phyloP scores from a whole-genome alignment of 495 filamentous ascomycete genomes.

The Aspergillus funiculosus region DNA sequence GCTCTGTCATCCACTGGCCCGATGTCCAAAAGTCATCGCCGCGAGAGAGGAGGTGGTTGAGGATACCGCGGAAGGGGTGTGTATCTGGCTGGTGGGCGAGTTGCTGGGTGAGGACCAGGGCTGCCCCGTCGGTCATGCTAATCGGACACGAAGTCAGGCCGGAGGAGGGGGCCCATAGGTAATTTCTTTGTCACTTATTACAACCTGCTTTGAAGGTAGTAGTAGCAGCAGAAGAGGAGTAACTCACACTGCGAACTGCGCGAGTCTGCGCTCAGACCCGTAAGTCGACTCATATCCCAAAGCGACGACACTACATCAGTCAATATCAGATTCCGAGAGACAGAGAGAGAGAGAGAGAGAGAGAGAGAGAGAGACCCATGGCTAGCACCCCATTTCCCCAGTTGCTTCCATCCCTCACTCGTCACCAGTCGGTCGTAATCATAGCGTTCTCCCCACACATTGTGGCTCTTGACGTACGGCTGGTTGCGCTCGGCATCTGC shows the following conservation, averaged over 20 bases:
- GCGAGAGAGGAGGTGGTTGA: constrained; percentile 47
- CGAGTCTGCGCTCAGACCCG: constrained; percentile 34
- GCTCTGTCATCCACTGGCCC: constrained; percentile 85
- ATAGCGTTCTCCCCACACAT: constrained; percentile 37
- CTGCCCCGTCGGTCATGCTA: constrained; percentile 67
- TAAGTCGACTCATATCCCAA: constrained; percentile 32
- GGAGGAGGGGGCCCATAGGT: constrained; percentile 58
- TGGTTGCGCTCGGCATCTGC: constrained; percentile 34
- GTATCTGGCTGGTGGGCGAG: constrained; percentile 27
- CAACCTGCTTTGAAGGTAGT: neutral
- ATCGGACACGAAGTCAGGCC: constrained; percentile 61
- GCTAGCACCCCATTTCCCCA: constrained; percentile 33
- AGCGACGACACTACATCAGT: constrained; percentile 33
- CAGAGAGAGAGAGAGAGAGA: constrained; percentile 5
- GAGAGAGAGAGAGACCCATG: constrained; percentile 17
- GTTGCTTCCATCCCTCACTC: constrained; percentile 39
- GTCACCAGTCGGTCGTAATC: constrained; percentile 37
- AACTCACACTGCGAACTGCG: constrained; percentile 32
- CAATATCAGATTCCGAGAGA: neutral
- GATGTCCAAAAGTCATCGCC: constrained; percentile 63
- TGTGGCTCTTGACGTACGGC: constrained; percentile 34
- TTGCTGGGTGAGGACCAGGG: constrained; percentile 52
- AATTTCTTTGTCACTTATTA: constrained; percentile 42
- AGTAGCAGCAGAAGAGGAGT: neutral
- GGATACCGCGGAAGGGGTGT: constrained; percentile 49